Percentiles rank a stretch among this genome's conserved stretches.
Conservation (phyloP, 169 alveolate species). For the Babesia divergens region DNA sequence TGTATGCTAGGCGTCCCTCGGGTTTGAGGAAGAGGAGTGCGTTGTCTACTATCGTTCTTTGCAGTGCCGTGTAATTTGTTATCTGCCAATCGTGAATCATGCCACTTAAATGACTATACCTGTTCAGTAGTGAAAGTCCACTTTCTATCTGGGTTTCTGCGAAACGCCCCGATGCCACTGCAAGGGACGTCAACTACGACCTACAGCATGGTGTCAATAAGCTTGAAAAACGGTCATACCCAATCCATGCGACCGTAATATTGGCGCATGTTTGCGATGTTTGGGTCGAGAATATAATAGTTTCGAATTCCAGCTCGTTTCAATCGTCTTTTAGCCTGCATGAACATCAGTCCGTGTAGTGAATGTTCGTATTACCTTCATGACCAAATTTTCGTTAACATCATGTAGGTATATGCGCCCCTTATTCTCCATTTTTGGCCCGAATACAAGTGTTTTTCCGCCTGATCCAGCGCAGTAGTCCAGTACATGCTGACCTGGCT, state of each 20-base stretch:
- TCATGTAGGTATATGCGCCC: conserved; percentile 91
- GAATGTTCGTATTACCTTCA: conserved; percentile 26
- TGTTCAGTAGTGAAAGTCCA: conserved; percentile 77
- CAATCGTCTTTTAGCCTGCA: conserved; percentile 85
- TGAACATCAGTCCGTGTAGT: not conserved
- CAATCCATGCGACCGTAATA: conserved; percentile 85
- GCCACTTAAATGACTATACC: conserved; percentile 26
- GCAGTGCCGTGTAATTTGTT: conserved; percentile 50
- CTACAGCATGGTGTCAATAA: conserved; percentile 16
- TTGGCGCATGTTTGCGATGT: conserved; percentile 58
- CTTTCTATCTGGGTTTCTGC: conserved; percentile 92
- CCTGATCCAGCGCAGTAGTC: conserved; percentile 95
- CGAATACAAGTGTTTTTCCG: conserved; percentile 90
- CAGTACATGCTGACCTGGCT: conserved; percentile 87
- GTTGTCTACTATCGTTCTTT: conserved; percentile 75
- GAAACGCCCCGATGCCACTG: conserved; percentile 89
- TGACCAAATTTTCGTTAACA: conserved; percentile 70
- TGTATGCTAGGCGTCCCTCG: conserved; percentile 87
- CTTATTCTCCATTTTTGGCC: conserved; percentile 82
- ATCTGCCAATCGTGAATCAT: not conserved
- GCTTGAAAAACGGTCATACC: conserved; percentile 58
- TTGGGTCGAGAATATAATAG: conserved; percentile 75
- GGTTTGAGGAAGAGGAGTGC: conserved; percentile 76
- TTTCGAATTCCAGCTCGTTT: conserved; percentile 90
- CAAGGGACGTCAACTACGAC: conserved; percentile 91